A percentile compares a stretch with the other conserved stretches of the same genome.
phyloP scores from a whole-genome alignment of 2,329 filamentous ascomycete species.

The Calonectria fujianensis region DNA sequence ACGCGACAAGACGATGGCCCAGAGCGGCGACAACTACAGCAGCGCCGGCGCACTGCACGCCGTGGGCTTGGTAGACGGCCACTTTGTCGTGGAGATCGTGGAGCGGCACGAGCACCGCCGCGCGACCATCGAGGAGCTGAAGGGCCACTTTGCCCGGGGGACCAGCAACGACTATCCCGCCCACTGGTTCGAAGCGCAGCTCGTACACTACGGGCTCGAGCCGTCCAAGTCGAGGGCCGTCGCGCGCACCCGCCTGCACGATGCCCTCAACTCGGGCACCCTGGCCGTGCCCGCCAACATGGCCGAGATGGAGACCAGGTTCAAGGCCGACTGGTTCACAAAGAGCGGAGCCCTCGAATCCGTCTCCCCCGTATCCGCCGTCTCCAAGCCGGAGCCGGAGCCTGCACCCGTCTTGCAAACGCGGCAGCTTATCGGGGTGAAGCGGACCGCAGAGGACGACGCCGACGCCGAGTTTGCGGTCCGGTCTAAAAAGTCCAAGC shows the following conservation, averaged over 20 bases:
- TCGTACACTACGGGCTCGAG: slow-evolving; percentile 1
- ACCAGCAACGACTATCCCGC: not conserved
- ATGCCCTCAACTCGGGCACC: not conserved
- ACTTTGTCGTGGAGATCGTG: not conserved
- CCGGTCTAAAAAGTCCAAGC: not conserved
- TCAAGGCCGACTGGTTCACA: not conserved
- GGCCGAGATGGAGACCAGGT: not conserved
- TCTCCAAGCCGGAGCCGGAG: not conserved
- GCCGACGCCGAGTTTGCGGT: not conserved
- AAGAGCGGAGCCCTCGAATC: not conserved
- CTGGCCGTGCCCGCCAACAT: not conserved
- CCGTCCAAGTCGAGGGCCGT: not conserved
- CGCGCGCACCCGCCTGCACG: not conserved
- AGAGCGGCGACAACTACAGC: not conserved
- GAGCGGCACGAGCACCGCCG: not conserved
- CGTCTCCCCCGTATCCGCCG: not conserved
- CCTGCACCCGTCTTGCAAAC: not conserved
- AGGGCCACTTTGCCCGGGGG: not conserved
- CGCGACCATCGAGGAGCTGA: not conserved
- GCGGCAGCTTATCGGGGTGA: not conserved
- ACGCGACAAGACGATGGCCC: not conserved
- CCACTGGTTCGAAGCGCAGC: slow-evolving; percentile 19
- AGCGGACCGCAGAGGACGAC: not conserved
- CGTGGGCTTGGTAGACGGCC: not conserved
- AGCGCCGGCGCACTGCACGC: not conserved